Base-by-base conservation (phyloP, 2,329 filamentous ascomycete species). In the Grosmannia penicillata region DNA sequence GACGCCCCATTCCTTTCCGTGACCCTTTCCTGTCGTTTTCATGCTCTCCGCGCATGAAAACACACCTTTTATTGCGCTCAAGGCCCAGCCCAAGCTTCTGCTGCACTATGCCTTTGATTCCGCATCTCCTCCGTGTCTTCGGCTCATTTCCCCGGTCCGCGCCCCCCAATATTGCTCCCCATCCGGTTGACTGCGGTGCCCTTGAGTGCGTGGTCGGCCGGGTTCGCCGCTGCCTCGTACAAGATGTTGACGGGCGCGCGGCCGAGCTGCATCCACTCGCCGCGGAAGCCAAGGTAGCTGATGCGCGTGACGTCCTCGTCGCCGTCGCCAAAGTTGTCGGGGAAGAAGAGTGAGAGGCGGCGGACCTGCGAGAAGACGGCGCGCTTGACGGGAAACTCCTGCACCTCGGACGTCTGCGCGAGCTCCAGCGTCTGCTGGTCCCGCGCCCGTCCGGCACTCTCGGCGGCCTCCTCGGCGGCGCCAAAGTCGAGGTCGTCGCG, bases 161-260 rank as follows among this genome's bases (percentile, higher is more conserved):
- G 57, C 53, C 62, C 59, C 3, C 70, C 69, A 49, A 76, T 64
- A 1, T 63, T 61, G 42, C 65, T 66, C 1, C 70, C 71, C 58
- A 76, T 65, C 55, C 66, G 58, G 47, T 71, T 73, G 31, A 66
- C 55, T 32, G 51, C 56, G 35, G 66, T 66, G 8, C 73, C 73
- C 61, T 74, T 76, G 18, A 79, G 19, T 60, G 70, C 73, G 61
- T 98, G 91, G 61, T 98, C 91, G 33, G 64, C 73, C 11, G 89
- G 91, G 56, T 95, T 94, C 26, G 91, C 81, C 21, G 89, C 89
- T 15, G 86, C 82, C 68, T 98, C 91, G 58, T 96, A 98, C 43
- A 94, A 52, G 49, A 96, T 89, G 48, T 81, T 85, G 7, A 81
- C 65, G 1, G 91, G 86, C 54, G 89, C 84, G 39, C 80, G 70